Evolutionary conservation across 352 stramenopile genomes (phyloP).

Genomic region (Pythium biforme): DNA sequence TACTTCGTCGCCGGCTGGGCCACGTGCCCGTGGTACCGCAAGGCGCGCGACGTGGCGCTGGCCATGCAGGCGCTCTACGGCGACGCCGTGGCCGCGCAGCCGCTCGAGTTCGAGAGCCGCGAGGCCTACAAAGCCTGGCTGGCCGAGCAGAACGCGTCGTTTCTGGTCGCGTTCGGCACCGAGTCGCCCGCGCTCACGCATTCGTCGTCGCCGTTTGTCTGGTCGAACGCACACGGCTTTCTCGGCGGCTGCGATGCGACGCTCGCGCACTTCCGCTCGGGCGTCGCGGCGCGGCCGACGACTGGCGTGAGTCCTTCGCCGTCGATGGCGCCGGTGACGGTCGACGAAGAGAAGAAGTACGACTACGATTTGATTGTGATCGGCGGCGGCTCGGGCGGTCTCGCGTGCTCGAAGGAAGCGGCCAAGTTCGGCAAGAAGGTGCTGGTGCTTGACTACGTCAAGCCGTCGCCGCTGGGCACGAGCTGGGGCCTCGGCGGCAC

Average conservation of each 20-base stretch:
- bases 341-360: slow-evolving; percentile 41
- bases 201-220: slow-evolving; percentile 78
- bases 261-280: slow-evolving; percentile 58
- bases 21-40: slow-evolving; percentile 57
- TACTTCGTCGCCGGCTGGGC: slow-evolving; percentile 77
- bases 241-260: slow-evolving; percentile 70
- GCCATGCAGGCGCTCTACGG: slow-evolving; percentile 73
- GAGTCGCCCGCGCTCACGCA: slow-evolving; percentile 46
- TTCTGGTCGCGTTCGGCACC: slow-evolving; percentile 37
- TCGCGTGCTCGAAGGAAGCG: slow-evolving; percentile 95
- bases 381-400: slow-evolving; percentile 80
- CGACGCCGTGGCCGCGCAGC: slow-evolving; percentile 38
- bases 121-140: slow-evolving; percentile 66
- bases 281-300: slow-evolving; percentile 25
- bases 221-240: slow-evolving; percentile 55
- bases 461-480: slow-evolving; percentile 85
- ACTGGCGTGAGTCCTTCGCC: slow-evolving; percentile 11
- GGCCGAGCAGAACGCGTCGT: slow-evolving; percentile 30
- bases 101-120: slow-evolving; percentile 56
- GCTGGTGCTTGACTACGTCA: slow-evolving; percentile 95
- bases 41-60: slow-evolving; percentile 51
- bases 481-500: slow-evolving; percentile 94
- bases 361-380: slow-evolving; percentile 87
- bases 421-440: slow-evolving; percentile 93
- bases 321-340: slow-evolving; percentile 17